Evolutionary conservation across 2,329 filamentous ascomycete species (phyloP).

Genomic region (Westerdykella aurantiaca): DNA sequence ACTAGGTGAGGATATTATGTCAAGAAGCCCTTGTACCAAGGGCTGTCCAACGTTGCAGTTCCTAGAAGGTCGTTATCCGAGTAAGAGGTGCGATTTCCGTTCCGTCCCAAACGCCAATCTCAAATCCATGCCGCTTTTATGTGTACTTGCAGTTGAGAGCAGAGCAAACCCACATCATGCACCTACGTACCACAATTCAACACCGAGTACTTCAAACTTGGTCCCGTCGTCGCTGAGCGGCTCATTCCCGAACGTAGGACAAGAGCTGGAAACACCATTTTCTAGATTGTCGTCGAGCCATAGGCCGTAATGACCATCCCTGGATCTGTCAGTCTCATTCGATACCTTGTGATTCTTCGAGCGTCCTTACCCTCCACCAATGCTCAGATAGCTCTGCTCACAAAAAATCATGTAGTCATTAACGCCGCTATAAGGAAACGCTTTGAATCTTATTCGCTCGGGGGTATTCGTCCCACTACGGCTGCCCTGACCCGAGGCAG

Average conservation of each 20-base stretch:
- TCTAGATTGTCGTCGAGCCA: constrained; percentile 88
- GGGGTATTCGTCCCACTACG: constrained; percentile 52
- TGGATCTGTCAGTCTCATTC: constrained; percentile 11
- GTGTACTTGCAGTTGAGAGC: too few species aligned
- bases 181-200: constrained; percentile 91
- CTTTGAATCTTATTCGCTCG: constrained; percentile 87
- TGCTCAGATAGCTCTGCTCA: constrained; percentile 74
- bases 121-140: too few species aligned
- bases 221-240: constrained; percentile 85
- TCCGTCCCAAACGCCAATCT: too few species aligned
- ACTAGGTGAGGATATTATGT: too few species aligned
- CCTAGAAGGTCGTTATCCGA: too few species aligned
- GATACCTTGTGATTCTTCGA: background rate
- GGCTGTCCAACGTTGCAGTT: too few species aligned
- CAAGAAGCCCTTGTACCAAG: too few species aligned
- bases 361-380: constrained; percentile 64
- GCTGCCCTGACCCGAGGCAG: constrained; percentile 25
- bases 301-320: constrained; percentile 82
- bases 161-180: constrained; percentile 3
- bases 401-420: constrained; percentile 98
- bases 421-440: constrained; percentile 89
- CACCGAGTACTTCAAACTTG: constrained; percentile 85
- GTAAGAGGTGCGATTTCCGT: too few species aligned
- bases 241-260: constrained; percentile 92
- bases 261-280: constrained; percentile 73